These are phyloP conservation scores for Cinnamomum micranthum DNA, from an alignment of 164 flowering plant species.

Conservation along the genomic window DNA sequence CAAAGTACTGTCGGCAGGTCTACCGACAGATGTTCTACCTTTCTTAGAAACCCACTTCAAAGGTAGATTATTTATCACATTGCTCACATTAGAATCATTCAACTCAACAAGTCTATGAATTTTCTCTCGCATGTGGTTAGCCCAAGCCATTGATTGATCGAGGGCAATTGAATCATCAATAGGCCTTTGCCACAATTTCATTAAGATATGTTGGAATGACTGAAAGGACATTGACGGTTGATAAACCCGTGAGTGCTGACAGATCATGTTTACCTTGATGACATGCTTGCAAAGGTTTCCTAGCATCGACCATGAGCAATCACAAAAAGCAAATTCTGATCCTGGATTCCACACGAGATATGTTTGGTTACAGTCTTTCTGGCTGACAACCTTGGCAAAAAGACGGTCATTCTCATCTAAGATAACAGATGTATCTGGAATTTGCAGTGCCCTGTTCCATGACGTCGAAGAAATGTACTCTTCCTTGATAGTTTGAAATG, in stretches of 20 bases:
- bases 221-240: slow-evolving; percentile 63
- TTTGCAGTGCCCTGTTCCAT: slow-evolving; percentile 81
- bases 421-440: slow-evolving; percentile 57
- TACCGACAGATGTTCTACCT: slow-evolving; percentile 54
- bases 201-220: slow-evolving; percentile 53
- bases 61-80: slow-evolving; percentile 59
- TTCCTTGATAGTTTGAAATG: slow-evolving; percentile 78
- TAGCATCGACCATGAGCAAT: slow-evolving; percentile 87
- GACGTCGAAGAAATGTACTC: slow-evolving; percentile 87
- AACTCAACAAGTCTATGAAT: slow-evolving; percentile 70
- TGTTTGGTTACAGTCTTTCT: slow-evolving; percentile 39
- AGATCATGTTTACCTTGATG: slow-evolving; percentile 82
- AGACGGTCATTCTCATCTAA: slow-evolving; percentile 47
- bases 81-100: slow-evolving; percentile 48
- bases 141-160: slow-evolving; percentile 77
- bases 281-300: slow-evolving; percentile 96
- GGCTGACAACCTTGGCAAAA: slow-evolving; percentile 75
- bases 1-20: slow-evolving; percentile 31
- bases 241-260: slow-evolving; percentile 33
- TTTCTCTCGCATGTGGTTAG: slow-evolving; percentile 65
- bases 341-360: slow-evolving; percentile 89
- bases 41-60: slow-evolving; percentile 73
- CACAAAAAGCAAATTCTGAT: slow-evolving; percentile 86
- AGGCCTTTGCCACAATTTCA: slow-evolving; percentile 49
- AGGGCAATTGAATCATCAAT: slow-evolving; percentile 74